Evolutionary conservation across 108 stramenopile genomes (phyloP).

Genomic region (Seminavis robusta): DNA sequence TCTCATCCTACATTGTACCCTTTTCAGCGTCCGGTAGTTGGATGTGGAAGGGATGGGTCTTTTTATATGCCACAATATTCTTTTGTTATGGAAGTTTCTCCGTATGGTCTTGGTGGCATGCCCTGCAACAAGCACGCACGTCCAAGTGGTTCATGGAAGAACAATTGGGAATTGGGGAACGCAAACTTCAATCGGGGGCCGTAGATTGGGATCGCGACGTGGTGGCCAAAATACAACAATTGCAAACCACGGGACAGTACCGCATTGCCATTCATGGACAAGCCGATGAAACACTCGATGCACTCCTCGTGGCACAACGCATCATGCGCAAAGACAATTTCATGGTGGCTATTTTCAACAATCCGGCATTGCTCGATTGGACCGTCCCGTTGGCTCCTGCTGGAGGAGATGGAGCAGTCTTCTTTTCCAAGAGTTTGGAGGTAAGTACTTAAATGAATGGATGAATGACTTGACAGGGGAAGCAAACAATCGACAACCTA

Average conservation of each 20-base stretch:
- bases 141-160: constrained; percentile 67
- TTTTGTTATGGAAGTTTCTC: constrained; percentile 50
- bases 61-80: constrained; percentile 58
- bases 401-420: no score
- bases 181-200: constrained; percentile 77
- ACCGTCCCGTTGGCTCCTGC: constrained; percentile 32
- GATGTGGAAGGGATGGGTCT: constrained; percentile 37
- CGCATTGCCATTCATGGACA: constrained; percentile 41
- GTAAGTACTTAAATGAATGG: no score
- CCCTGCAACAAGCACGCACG: constrained; percentile 47
- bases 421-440: constrained; percentile 13
- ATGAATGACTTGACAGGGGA: no score
- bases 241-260: constrained; percentile 68
- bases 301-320: constrained; percentile 74
- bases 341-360: constrained; percentile 92
- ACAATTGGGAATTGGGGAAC: constrained; percentile 56
- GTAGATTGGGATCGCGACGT: constrained; percentile 79
- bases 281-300: constrained; percentile 42
- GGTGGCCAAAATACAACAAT: constrained; percentile 50
- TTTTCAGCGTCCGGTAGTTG: constrained; percentile 18
- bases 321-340: constrained; percentile 96
- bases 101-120: constrained; percentile 45
- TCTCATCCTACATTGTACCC: constrained; percentile 32
- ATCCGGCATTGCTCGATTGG: constrained; percentile 76
- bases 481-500: no score